Base-by-base conservation (phyloP, 768 basidiomycete genomes). In the Russula sp. region DNA sequence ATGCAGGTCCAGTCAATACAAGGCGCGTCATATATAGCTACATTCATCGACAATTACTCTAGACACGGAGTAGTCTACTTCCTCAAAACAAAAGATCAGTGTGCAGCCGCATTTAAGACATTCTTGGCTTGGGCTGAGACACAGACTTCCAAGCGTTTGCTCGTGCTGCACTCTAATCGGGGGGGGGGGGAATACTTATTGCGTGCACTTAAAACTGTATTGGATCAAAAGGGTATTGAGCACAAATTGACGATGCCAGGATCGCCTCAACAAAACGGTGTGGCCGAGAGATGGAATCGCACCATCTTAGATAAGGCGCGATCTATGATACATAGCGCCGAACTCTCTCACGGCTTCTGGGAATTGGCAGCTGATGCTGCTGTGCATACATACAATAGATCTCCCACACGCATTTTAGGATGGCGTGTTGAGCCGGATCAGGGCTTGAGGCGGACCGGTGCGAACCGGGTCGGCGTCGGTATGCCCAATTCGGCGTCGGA, bases 121-220 rank as follows among this genome's bases (percentile, higher is more conserved):
- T 56, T 56, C n/a, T 32, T 56, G 0, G 73, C 74, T 0, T 72
- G 41, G 41, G 41, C 70, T 16, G 60, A 73, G 32, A 75, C 67
- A 1, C 77, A 81, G 35, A 60, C 64, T 0, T 68, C 8, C 58
- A 59, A 0, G 18, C 42, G 0, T 66, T 79, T 54, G 9, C 75
- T 77, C 54, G 32, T 48, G 5, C 59, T 81, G 1, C 76, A 73
- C 48, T 74, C 74, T 0, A 78, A 83, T 68, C 66, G 69, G 78
- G 81, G 1, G n/a, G n/a, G n/a, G n/a, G 76, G 78, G 3, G 75
- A 83, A 56, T 81, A 78, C 50, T 60, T 73, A n/a, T 72, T 71
- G 8, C 66, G 73, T 0, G 71, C 72, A 7, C 74, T 82, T 34
- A 64, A 61, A 3, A 2, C 54, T 0, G 69, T 76, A 50, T 69